Conservation (phyloP, 164 flowering plant species). For the Aristolochia fimbriata region DNA sequence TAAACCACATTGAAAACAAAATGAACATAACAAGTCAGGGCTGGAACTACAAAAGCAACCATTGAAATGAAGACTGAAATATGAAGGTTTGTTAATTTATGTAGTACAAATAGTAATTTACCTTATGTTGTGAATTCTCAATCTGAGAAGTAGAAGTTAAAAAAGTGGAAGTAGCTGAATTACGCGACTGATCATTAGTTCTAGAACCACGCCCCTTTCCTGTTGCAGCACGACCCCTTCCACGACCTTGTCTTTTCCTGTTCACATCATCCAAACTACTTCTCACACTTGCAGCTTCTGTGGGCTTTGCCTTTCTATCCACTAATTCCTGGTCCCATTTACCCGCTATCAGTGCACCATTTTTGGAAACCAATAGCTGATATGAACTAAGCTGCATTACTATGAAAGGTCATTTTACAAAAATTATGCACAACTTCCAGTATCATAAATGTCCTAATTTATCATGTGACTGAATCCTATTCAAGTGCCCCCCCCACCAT, state of each 20-base stretch:
- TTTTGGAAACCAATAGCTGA: no score
- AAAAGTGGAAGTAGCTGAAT: constrained; percentile 23
- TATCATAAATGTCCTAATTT: neutral
- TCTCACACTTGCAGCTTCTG: constrained; percentile 35
- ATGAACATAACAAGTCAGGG: neutral
- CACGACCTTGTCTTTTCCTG: constrained; percentile 70
- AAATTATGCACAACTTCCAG: neutral
- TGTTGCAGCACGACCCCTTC: constrained; percentile 52
- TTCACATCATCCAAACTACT: constrained; percentile 31
- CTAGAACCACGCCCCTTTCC: constrained; percentile 71
- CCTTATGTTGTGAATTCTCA: constrained; percentile 50
- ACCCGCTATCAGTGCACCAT: constrained; percentile 5
- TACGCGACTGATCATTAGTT: constrained; percentile 39
- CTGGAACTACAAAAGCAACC: neutral
- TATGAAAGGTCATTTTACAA: no score
- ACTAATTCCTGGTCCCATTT: constrained; percentile 25
- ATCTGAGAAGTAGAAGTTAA: constrained; percentile 55
- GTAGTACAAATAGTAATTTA: constrained; percentile 7
- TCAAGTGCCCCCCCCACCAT: no score
- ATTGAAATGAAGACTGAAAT: neutral
- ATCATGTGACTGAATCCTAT: no score
- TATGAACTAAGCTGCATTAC: no score
- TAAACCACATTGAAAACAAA: neutral
- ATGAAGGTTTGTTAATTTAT: no score
- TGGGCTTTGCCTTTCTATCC: constrained; percentile 37